phyloP scores from a whole-genome alignment of 2,329 filamentous ascomycete genomes.

The Venturia nashicola region DNA sequence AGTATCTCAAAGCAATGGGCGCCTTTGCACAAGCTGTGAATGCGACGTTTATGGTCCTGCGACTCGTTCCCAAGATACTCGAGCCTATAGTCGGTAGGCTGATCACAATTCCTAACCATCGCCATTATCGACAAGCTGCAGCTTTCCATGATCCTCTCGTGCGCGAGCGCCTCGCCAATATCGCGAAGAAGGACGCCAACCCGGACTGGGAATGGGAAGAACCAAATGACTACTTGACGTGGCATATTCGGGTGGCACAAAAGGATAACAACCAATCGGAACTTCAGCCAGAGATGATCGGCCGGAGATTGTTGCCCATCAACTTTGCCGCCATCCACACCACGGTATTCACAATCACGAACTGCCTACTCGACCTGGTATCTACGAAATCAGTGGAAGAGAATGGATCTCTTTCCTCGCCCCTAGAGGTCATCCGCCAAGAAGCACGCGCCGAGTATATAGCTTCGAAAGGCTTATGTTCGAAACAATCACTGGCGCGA shows the following conservation, averaged over 20 bases:
- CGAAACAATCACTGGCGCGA: neutral
- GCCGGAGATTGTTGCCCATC: slow-evolving; percentile 21
- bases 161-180: slow-evolving; percentile 17
- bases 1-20: slow-evolving; percentile 8
- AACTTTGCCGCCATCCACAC: slow-evolving; percentile 29
- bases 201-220: slow-evolving; percentile 17
- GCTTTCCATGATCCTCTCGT: slow-evolving; percentile 23
- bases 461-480: neutral
- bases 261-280: slow-evolving; percentile 18
- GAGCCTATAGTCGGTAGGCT: slow-evolving; percentile 13
- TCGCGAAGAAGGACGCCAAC: slow-evolving; percentile 11
- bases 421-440: slow-evolving; percentile 1
- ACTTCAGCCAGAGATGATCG: slow-evolving; percentile 21
- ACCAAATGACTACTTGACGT: slow-evolving; percentile 29
- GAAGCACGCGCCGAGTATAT: neutral
- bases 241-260: slow-evolving; percentile 26
- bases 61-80: slow-evolving; percentile 7
- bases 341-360: slow-evolving; percentile 27
- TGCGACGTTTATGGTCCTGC: neutral
- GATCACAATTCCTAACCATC: slow-evolving; percentile 19
- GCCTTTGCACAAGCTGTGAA: slow-evolving; percentile 6
- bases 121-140: slow-evolving; percentile 19
- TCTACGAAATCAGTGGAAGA: neutral
- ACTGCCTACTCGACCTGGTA: slow-evolving; percentile 25
- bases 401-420: neutral